phyloP scores from a whole-genome alignment of 441 rosid genomes.

The Erysimum pusillum region DNA sequence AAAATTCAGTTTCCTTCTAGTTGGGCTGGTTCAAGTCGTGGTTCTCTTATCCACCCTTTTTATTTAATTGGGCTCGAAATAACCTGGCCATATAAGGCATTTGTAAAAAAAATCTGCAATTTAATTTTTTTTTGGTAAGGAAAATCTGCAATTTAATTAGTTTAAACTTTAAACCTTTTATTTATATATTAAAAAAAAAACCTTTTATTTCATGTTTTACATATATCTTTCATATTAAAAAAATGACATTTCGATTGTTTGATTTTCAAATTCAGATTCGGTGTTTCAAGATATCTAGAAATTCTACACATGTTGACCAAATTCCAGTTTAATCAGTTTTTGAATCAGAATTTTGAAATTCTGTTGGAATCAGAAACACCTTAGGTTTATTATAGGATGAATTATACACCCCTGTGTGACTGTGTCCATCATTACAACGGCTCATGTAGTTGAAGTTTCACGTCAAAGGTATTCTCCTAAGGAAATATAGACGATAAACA shows the following conservation, averaged over 20 bases:
- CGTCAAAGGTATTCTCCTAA: conserved; percentile 31
- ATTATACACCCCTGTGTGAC: neutral
- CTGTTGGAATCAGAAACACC: neutral
- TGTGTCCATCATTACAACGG: neutral
- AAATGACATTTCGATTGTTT: neutral
- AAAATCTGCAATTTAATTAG: neutral
- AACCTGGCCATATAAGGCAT: neutral
- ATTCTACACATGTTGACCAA: neutral
- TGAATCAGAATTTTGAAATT: neutral
- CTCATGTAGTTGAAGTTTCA: conserved; percentile 25
- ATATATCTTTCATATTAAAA: conserved; percentile 51
- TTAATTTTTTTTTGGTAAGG: no score
- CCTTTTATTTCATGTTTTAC: no score
- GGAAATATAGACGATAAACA: neutral
- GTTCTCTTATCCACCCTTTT: neutral
- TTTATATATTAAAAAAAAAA: no score
- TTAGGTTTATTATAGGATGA: conserved; percentile 6
- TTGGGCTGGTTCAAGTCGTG: neutral
- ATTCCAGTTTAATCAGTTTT: no score
- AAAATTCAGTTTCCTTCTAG: neutral
- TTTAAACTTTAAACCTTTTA: no score
- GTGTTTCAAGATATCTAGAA: neutral
- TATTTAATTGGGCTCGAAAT: conserved; percentile 2
- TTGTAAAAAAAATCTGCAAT: neutral
- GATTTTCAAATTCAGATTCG: neutral